These are phyloP conservation scores for Aspergillus sp. DNA, from an alignment of 2,329 filamentous ascomycete genomes.

Conservation along the genomic window DNA sequence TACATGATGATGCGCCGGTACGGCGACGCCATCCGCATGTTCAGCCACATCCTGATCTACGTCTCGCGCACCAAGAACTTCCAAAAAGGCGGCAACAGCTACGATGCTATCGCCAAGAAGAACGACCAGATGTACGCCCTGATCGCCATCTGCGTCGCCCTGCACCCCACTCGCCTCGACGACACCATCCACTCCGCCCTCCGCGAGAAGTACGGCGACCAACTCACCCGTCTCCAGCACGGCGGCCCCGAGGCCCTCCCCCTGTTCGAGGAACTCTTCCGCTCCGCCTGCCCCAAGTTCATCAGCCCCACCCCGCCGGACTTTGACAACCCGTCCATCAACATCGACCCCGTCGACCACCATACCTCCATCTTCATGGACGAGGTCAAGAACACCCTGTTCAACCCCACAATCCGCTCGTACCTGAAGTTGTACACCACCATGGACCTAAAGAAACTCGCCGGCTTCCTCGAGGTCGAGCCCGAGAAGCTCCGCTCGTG, in stretches of 20 bases:
- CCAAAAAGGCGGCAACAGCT: slow-evolving; percentile 86
- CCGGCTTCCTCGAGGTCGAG: slow-evolving; percentile 92
- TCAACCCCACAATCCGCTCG: slow-evolving; percentile 93
- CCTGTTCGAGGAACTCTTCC: slow-evolving; percentile 98
- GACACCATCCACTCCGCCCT: slow-evolving; percentile 98
- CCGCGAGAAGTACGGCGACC: slow-evolving; percentile 98
- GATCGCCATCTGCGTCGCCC: slow-evolving; percentile 96
- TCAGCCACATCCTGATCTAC: slow-evolving; percentile 99
- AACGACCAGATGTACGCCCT: slow-evolving; percentile 99
- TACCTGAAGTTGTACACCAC: slow-evolving; percentile 99
- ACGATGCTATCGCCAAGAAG: slow-evolving; percentile 99
- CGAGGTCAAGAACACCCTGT: slow-evolving; percentile 99
- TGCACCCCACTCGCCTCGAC: slow-evolving; percentile 93
- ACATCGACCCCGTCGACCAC: slow-evolving; percentile 95
- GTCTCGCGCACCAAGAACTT: slow-evolving; percentile 99
- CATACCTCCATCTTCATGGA: slow-evolving; percentile 98
- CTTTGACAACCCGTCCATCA: slow-evolving; percentile 93
- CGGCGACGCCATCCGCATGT: slow-evolving; percentile 98
- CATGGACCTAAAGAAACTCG: slow-evolving; percentile 97
- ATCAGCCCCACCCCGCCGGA: slow-evolving; percentile 95
- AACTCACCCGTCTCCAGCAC: slow-evolving; percentile 92
- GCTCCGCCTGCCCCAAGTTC: slow-evolving; percentile 97
- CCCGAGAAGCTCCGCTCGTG: slow-evolving; percentile 92
- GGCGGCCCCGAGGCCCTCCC: slow-evolving; percentile 92
- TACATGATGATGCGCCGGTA: slow-evolving; percentile 99